Evolutionary conservation across 495 filamentous ascomycete genomes (phyloP).

Genomic region (Schizothecium vesticola): DNA sequence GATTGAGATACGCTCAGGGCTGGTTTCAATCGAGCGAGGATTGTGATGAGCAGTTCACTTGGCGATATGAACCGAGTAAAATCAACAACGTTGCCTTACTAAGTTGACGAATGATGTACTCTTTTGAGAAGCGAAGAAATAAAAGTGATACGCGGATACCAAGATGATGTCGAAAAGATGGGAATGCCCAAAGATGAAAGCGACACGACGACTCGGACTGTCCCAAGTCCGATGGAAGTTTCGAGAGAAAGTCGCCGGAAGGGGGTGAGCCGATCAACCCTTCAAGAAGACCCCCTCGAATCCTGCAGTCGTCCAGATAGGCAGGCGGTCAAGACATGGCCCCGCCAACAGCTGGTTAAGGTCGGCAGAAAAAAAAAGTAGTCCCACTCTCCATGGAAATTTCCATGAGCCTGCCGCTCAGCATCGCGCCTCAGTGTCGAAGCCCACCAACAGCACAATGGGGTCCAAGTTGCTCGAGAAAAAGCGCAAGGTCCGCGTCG

Average conservation of each 20-base stretch:
- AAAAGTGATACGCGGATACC: not conserved
- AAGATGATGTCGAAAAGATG: not conserved
- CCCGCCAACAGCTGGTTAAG: constrained; percentile 12
- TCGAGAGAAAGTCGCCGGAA: not conserved
- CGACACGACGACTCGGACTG: not conserved
- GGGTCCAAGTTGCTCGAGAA: constrained; percentile 31
- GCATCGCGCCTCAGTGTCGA: constrained; percentile 15
- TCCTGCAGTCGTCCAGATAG: not conserved
- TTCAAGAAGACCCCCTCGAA: too few species aligned
- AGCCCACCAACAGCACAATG: constrained; percentile 30
- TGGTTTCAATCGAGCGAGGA: not conserved
- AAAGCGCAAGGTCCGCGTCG: constrained; percentile 41
- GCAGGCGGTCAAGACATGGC: not conserved
- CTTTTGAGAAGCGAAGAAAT: not conserved
- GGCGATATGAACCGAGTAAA: not conserved
- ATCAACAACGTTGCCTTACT: not conserved
- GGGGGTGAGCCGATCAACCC: not conserved
- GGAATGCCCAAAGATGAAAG: not conserved
- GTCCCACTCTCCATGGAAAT: constrained; percentile 17
- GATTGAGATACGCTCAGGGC: not conserved
- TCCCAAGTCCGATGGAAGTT: not conserved
- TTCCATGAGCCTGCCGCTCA: constrained; percentile 12
- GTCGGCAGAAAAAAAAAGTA: constrained; percentile 28
- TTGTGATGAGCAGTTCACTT: not conserved
- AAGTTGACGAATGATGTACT: not conserved